These are phyloP conservation scores for Tulasnella sp. DNA, from an alignment of 768 basidiomycete genomes.

Conservation along the genomic window DNA sequence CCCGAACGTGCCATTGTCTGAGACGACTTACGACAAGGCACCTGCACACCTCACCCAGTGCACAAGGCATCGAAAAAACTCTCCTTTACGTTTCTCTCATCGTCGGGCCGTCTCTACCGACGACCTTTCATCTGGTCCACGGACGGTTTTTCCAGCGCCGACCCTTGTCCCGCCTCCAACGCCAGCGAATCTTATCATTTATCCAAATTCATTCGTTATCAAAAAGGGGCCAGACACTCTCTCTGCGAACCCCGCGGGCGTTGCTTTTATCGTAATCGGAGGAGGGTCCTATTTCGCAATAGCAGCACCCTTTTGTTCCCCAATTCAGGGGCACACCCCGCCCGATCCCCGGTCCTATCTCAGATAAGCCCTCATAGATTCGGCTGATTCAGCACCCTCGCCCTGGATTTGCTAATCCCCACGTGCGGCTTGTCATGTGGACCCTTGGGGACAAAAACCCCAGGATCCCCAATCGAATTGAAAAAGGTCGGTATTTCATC, in stretches of 20 bases:
- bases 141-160: background rate
- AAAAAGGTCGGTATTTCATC: background rate
- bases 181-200: background rate
- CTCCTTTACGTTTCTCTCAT: background rate
- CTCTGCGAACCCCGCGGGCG: background rate
- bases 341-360: slow-evolving; percentile 8
- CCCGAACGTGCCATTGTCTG: background rate
- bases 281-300: background rate
- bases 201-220: background rate
- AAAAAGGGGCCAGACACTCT: background rate
- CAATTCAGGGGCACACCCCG: background rate
- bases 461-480: background rate
- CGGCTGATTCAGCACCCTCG: background rate
- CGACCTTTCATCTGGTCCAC: background rate
- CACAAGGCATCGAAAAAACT: background rate
- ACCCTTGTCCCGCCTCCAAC: background rate
- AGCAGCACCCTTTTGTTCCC: background rate
- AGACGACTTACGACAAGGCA: background rate
- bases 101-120: background rate
- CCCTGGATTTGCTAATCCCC: background rate
- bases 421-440: background rate
- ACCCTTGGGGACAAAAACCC: background rate
- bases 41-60: background rate
- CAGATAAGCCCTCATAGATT: background rate
- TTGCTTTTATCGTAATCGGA: background rate